Conservation (phyloP, 2,329 filamentous ascomycete genomes). For the Fusarium keratoplasticum region DNA sequence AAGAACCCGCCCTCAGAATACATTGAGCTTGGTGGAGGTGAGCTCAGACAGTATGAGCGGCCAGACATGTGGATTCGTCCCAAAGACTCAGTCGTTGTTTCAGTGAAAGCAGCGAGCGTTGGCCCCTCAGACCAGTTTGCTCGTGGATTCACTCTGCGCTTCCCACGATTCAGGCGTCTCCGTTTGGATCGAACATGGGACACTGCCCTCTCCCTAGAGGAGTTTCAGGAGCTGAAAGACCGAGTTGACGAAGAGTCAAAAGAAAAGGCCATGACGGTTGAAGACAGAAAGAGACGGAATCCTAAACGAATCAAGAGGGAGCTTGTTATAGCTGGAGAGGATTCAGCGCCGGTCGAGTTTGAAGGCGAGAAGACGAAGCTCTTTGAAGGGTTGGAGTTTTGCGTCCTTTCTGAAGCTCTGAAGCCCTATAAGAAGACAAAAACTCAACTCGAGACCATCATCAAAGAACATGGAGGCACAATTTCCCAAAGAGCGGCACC, state of each 20-base stretch:
- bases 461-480: slow-evolving; percentile 85
- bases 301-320: slow-evolving; percentile 76
- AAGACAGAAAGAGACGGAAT: slow-evolving; percentile 68
- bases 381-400: slow-evolving; percentile 84
- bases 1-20: slow-evolving; percentile 80
- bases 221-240: slow-evolving; percentile 78
- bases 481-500: slow-evolving; percentile 80
- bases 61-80: slow-evolving; percentile 96
- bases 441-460: slow-evolving; percentile 79
- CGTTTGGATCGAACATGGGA: slow-evolving; percentile 89
- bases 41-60: slow-evolving; percentile 75
- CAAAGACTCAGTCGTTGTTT: slow-evolving; percentile 85
- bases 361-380: slow-evolving; percentile 69
- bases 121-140: slow-evolving; percentile 82
- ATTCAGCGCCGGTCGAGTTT: slow-evolving; percentile 58
- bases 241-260: slow-evolving; percentile 77
- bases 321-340: slow-evolving; percentile 77
- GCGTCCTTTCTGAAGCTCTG: slow-evolving; percentile 81
- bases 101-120: slow-evolving; percentile 88
- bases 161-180: slow-evolving; percentile 87
- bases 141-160: slow-evolving; percentile 81
- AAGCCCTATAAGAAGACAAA: slow-evolving; percentile 81
- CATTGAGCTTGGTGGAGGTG: slow-evolving; percentile 84
- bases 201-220: slow-evolving; percentile 79
- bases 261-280: slow-evolving; percentile 82